Evolutionary conservation across 2,329 filamentous ascomycete species (phyloP).

Genomic region (Sporothrix phasma): DNA sequence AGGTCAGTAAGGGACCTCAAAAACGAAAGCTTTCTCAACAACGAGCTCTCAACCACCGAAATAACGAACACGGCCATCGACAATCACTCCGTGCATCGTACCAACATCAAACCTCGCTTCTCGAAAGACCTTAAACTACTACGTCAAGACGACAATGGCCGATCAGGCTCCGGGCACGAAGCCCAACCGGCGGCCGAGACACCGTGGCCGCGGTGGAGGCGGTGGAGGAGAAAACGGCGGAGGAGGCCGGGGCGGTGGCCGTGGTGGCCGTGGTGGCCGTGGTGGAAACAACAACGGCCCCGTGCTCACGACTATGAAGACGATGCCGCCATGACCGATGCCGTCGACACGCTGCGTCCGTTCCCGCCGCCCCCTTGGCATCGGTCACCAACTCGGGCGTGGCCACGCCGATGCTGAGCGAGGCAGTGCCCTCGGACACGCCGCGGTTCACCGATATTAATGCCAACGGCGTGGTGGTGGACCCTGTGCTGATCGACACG

Average conservation of each 20-base stretch:
- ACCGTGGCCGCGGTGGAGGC: neutral
- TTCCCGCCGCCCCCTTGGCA: neutral
- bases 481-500: conserved; percentile 38
- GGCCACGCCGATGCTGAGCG: conserved; percentile 29
- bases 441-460: conserved; percentile 38
- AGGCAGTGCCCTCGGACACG: conserved; percentile 33
- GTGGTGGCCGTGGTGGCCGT: neutral
- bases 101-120: neutral
- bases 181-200: neutral
- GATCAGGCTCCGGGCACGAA: conserved; percentile 3
- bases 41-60: neutral
- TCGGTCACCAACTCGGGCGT: conserved; percentile 8
- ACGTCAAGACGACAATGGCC: neutral
- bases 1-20: neutral
- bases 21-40: neutral
- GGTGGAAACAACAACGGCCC: neutral
- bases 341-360: neutral
- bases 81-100: neutral
- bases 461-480: conserved; percentile 30
- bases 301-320: neutral
- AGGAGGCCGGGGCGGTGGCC: neutral
- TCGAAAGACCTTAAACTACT: neutral
- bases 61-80: neutral
- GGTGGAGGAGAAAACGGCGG: neutral
- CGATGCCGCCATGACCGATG: neutral